These are phyloP conservation scores for Byssothecium circinans DNA, from an alignment of 2,329 filamentous ascomycete species.

Conservation along the genomic window DNA sequence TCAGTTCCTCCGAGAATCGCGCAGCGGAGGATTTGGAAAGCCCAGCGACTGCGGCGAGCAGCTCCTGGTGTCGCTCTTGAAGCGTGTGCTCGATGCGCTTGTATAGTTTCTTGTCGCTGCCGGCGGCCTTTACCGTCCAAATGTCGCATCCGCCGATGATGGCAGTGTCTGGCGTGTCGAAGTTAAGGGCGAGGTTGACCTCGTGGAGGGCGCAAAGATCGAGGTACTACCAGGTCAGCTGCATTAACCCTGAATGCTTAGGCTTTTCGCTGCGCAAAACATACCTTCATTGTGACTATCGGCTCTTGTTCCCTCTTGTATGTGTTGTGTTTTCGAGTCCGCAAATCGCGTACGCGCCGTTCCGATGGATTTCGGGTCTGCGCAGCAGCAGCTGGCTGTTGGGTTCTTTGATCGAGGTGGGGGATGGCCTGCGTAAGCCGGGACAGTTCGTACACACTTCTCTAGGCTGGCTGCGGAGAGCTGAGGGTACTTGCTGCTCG, in stretches of 20 bases:
- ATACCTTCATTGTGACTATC: constrained; percentile 42
- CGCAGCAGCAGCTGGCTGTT: constrained; percentile 23
- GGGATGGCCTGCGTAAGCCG: constrained; percentile 40
- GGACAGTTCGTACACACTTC: constrained; percentile 41
- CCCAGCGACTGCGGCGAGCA: constrained; percentile 82
- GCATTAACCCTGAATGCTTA: constrained; percentile 22
- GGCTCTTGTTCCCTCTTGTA: constrained; percentile 2
- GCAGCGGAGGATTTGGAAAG: constrained; percentile 80
- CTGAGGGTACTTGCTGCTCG: constrained; percentile 39
- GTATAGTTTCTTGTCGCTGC: constrained; percentile 95
- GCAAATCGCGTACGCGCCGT: not conserved
- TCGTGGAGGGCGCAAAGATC: constrained; percentile 88
- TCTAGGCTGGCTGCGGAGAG: constrained; percentile 49
- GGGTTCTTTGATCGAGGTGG: constrained; percentile 34
- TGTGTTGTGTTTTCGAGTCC: not conserved
- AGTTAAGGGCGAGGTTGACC: constrained; percentile 90
- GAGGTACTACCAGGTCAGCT: constrained; percentile 69
- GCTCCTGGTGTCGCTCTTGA: constrained; percentile 85
- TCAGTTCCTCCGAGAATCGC: constrained; percentile 65
- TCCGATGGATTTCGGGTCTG: constrained; percentile 14
- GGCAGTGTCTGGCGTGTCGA: constrained; percentile 89
- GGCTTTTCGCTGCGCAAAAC: constrained; percentile 21
- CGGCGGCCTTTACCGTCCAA: constrained; percentile 95
- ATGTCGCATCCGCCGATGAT: constrained; percentile 93
- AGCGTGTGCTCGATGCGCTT: constrained; percentile 91